A percentile compares a stretch with the other conserved stretches of the same genome.
phyloP scores from a whole-genome alignment of 1,284 basidiomycete genomes.

The Boletus semigastroideus region DNA sequence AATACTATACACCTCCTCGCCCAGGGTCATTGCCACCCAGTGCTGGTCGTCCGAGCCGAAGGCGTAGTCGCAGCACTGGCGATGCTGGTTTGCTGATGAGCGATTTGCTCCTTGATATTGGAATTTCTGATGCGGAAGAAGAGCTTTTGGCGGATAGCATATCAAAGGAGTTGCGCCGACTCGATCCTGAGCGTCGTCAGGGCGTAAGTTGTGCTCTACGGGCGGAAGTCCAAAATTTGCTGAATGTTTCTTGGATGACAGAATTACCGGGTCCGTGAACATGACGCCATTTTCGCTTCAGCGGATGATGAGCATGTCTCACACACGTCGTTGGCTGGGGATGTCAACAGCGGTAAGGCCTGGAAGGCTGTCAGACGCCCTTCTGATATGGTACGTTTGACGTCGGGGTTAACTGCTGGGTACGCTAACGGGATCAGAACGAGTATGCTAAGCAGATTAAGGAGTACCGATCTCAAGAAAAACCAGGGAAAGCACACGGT shows the following conservation, averaged over 20 bases:
- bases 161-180: slow-evolving; percentile 62
- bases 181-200: slow-evolving; percentile 46
- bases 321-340: slow-evolving; percentile 71
- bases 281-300: slow-evolving; percentile 79
- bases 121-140: slow-evolving; percentile 42
- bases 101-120: slow-evolving; percentile 43
- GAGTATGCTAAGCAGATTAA: slow-evolving; percentile 89
- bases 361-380: slow-evolving; percentile 88
- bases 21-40: slow-evolving; percentile 30
- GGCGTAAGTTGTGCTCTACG: slow-evolving; percentile 42
- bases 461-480: slow-evolving; percentile 76
- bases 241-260: slow-evolving; percentile 22
- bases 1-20: slow-evolving; percentile 34
- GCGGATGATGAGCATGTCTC: slow-evolving; percentile 67
- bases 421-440: slow-evolving; percentile 53
- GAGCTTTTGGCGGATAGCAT: slow-evolving; percentile 64
- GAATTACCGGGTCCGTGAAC: slow-evolving; percentile 69
- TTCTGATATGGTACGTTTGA: slow-evolving; percentile 82
- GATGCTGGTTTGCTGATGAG: slow-evolving; percentile 52
- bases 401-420: not conserved
- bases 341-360: slow-evolving; percentile 79
- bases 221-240: not conserved
- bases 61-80: slow-evolving; percentile 73
- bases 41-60: slow-evolving; percentile 50
- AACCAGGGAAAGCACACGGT: slow-evolving; percentile 77